Evolutionary conservation across 1,284 basidiomycete species (phyloP).

Genomic region (Moesziomyces sp.): DNA sequence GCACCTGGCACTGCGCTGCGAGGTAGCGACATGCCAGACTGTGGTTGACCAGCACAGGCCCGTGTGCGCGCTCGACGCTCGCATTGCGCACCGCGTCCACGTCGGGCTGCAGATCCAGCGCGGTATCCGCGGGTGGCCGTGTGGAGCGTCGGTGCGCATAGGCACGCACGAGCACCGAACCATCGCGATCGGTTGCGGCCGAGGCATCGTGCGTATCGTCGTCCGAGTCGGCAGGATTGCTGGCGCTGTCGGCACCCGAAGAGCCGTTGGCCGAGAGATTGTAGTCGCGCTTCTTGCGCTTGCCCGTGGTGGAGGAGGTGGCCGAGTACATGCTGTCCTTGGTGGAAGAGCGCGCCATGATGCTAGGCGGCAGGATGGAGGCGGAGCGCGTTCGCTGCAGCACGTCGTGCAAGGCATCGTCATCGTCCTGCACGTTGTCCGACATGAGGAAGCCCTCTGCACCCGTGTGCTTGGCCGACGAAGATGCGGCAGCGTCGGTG

Average conservation of each 20-base stretch:
- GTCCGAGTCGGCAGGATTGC: conserved; percentile 12
- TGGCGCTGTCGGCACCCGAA: conserved; percentile 24
- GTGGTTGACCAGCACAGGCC: conserved; percentile 59
- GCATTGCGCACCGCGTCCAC: conserved; percentile 30
- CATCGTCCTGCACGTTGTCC: conserved; percentile 37
- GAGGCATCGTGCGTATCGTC: conserved; percentile 25
- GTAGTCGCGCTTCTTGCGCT: conserved; percentile 58
- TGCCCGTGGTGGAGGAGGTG: conserved; percentile 40
- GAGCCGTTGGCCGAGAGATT: conserved; percentile 56
- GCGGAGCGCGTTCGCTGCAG: conserved; percentile 45
- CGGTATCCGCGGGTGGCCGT: not conserved
- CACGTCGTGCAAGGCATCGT: conserved; percentile 51
- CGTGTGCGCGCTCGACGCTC: conserved; percentile 32
- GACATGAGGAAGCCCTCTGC: conserved; percentile 32
- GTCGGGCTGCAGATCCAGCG: conserved; percentile 33
- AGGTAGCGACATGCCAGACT: conserved; percentile 61
- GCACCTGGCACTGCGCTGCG: conserved; percentile 91
- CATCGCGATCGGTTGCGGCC: conserved; percentile 3
- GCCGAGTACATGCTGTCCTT: conserved; percentile 38
- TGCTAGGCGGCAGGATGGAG: conserved; percentile 45
- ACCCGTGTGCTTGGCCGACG: conserved; percentile 25
- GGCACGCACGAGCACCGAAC: conserved; percentile 10
- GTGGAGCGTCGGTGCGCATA: not conserved
- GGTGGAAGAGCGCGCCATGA: conserved; percentile 44
- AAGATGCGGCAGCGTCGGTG: conserved; percentile 3